Base-by-base conservation (phyloP, 108 stramenopile species). In the Skeletonema menzelii region DNA sequence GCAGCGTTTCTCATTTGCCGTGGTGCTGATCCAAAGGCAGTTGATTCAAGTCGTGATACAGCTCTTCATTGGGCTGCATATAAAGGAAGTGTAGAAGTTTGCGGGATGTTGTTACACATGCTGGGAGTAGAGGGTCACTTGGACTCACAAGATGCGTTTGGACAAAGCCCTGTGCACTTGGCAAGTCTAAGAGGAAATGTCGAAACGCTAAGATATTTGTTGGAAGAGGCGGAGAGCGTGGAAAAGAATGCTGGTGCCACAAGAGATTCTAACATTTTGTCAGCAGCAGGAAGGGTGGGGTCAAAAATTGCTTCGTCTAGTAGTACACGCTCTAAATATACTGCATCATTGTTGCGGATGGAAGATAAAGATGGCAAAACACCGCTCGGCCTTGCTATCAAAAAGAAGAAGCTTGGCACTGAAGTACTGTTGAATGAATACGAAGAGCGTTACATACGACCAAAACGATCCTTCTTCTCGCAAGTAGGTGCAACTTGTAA, bases 11-110 rank as follows among this genome's bases (percentile, higher is more conserved):
- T 97, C 14, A 79, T 95, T 20, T 82, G 95, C 32, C 75, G 85
- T 15, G 95, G 96, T 31, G 96, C 97, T 13, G 79, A 95, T 65
- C 66, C 87, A 20, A 66, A 77, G 20, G 90, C 91, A 27, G 76
- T 92, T 11, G 98, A 98, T 81, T 72, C 80, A 17, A 86, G 75
- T 60, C 68, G 80, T n/a, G 98, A 98, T 71, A 88, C 95, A 8
- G 95, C 96, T 2, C 66, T 96, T 59, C 98, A 98, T 72, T 98
- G 98, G 98, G 98, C 96, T 5, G 95, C 97, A 31, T 97, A 97
- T 79, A 98, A 97, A 79, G 98, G 96, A 32, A 85, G 85, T 57
- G 82, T 94, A 27, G 82, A 87, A 46, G 93, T 98, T 8, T 86
- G 95, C 61, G 95, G 93, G 46, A 72, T 97, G 71, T 67, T 98